A percentile compares a stretch with the other conserved stretches of the same genome.
phyloP scores from a whole-genome alignment of 1,284 basidiomycete genomes.

The Heterobasidion irregulare region DNA sequence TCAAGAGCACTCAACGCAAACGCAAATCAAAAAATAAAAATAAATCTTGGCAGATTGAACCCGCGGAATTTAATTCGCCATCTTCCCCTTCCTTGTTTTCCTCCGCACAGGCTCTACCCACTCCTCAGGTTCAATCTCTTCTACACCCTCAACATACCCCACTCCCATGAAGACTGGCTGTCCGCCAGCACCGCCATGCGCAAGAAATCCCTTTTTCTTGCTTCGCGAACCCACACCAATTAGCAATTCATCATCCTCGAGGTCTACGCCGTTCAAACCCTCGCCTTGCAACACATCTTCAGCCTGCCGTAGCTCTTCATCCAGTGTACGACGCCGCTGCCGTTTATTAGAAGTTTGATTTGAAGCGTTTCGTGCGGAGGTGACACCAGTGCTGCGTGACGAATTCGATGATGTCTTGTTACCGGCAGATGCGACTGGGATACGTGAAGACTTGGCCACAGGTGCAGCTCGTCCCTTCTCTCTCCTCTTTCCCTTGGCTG shows the following conservation, averaged over 20 bases:
- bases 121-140: constrained; percentile 2
- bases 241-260: constrained; percentile 19
- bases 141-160: constrained; percentile 46
- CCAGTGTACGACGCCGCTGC: constrained; percentile 43
- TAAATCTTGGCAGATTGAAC: no score
- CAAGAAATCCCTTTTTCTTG: constrained; percentile 52
- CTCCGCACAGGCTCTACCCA: not conserved
- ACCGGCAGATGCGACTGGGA: not conserved
- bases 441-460: not conserved
- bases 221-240: constrained; percentile 45
- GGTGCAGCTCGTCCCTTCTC: constrained; percentile 16
- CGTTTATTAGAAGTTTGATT: not conserved
- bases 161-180: constrained; percentile 58
- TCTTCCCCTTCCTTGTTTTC: not conserved
- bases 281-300: constrained; percentile 23
- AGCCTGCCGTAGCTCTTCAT: constrained; percentile 53
- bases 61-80: no score
- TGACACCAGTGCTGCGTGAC: not conserved
- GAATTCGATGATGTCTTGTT: not conserved
- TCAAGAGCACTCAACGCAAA: no score
- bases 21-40: no score
- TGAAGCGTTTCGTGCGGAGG: not conserved
- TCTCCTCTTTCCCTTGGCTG: not conserved
- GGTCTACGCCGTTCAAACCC: constrained; percentile 18
- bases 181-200: constrained; percentile 65